Evolutionary conservation across 2,329 filamentous ascomycete species (phyloP), one percentile per base, ranked within the genome.

Genomic region (Arthroderma sp.): DNA sequence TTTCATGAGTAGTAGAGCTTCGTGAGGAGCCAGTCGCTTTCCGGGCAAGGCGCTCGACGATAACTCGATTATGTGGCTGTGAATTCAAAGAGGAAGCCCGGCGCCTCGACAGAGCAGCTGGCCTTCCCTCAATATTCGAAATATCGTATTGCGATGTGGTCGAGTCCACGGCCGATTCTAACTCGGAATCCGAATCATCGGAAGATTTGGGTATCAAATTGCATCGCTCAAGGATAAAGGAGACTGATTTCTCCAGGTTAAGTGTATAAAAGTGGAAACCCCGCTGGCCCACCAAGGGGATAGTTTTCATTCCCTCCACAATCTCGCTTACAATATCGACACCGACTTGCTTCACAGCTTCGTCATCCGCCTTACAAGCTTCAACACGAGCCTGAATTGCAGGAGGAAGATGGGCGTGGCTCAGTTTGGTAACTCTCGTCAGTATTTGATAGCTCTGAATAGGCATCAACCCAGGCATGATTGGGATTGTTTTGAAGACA

Each of bases 221-320:
- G 29, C 83, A 85, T 46, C 83, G 73, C 67, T 96, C 88, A 0
- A 96, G 66, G 49, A 96, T 89, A 56, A 95, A 91, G 0, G 88
- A 85, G 2, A 98, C 88, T 0, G 87, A 85, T 66, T 96, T 98
- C 63, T 96, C 89, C 30, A 96, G 71, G 59, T 98, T 98, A 42
- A 98, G 71, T 0, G 91, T 96, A 64, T 95, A 98, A 65, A 98
- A 96, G 61, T 98, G 91, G 64, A 95, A 94, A 4, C 91, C 91
- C 54, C 79, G 74, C 15, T 78, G 81, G 3, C 75, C 74, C 2
- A 64, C 59, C 7, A 70, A 68, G 0, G 77, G 78, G 51, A 81
- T 69, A 46, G 72, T 69, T 63, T 82, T 84, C 59, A 96, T 77
- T 55, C 80, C 77, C 51, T 85, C 78, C 10, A 96, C 77, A 40